Conservation (phyloP, 2,329 filamentous ascomycete species). For the Fusarium tjaetaba region DNA sequence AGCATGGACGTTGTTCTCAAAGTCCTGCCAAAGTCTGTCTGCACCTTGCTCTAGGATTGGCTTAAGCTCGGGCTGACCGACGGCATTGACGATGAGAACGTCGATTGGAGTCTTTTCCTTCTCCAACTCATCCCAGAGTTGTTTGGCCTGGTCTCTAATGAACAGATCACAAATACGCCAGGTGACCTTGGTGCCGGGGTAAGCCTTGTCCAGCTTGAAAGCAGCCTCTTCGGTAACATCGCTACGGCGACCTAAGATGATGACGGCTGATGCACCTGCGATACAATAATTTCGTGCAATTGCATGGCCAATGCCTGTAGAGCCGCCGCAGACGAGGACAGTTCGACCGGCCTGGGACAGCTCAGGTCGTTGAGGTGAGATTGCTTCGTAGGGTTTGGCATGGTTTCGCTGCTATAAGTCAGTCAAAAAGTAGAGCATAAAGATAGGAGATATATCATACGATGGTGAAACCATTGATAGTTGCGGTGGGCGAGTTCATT, state of each 20-base stretch:
- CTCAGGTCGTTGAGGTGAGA: slow-evolving; percentile 50
- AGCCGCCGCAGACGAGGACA: slow-evolving; percentile 74
- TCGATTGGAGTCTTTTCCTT: background rate
- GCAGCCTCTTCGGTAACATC: slow-evolving; percentile 14
- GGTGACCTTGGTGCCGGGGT: slow-evolving; percentile 10
- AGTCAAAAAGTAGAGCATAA: background rate
- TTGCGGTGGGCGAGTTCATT: slow-evolving; percentile 9
- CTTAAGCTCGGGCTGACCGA: slow-evolving; percentile 9
- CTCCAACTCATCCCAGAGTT: slow-evolving; percentile 20
- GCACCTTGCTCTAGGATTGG: slow-evolving; percentile 30
- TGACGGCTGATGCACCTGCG: slow-evolving; percentile 51
- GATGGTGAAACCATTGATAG: slow-evolving; percentile 5
- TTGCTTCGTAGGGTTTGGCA: slow-evolving; percentile 49
- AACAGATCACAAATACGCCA: slow-evolving; percentile 12
- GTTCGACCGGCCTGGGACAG: slow-evolving; percentile 57
- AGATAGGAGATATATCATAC: background rate
- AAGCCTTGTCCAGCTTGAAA: slow-evolving; percentile 1
- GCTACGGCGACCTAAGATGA: slow-evolving; percentile 48
- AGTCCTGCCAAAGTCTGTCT: slow-evolving; percentile 39
- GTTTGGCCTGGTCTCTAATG: background rate
- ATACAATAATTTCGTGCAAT: slow-evolving; percentile 66
- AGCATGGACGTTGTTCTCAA: slow-evolving; percentile 32
- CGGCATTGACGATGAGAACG: slow-evolving; percentile 27
- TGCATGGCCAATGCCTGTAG: slow-evolving; percentile 71
- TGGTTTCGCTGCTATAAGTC: slow-evolving; percentile 36